A percentile compares a stretch with the other conserved stretches of the same genome.
Conservation (phyloP, 2,329 filamentous ascomycete genomes). For the Aschersonia sp. region DNA sequence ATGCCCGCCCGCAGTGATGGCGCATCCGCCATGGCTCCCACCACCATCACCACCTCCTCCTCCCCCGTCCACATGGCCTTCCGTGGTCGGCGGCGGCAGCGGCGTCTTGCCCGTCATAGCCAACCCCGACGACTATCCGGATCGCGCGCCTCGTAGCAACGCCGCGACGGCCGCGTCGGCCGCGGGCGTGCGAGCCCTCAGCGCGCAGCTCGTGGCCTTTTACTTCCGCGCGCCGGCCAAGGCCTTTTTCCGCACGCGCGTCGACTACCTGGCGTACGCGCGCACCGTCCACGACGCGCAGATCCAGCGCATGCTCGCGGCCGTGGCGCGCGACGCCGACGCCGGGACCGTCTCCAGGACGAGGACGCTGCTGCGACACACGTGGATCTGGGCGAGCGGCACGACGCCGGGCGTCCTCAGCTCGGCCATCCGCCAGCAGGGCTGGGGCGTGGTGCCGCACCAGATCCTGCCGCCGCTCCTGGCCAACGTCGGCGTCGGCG, state of each 20-base stretch:
- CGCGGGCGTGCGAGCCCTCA: slow-evolving; percentile 69
- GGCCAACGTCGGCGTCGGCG: slow-evolving; percentile 60
- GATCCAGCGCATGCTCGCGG: slow-evolving; percentile 19
- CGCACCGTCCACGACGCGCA: slow-evolving; percentile 35
- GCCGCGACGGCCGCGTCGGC: slow-evolving; percentile 64
- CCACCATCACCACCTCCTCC: slow-evolving; percentile 5
- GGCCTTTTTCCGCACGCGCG: slow-evolving; percentile 78
- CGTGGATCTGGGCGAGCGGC: slow-evolving; percentile 38
- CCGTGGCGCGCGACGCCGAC: slow-evolving; percentile 18
- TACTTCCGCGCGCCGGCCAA: slow-evolving; percentile 88
- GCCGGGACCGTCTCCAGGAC: slow-evolving; percentile 14
- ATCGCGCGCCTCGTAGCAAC: slow-evolving; percentile 35
- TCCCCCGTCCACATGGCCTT: slow-evolving; percentile 8
- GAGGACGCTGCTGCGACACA: slow-evolving; percentile 19
- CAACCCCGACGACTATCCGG: slow-evolving; percentile 22
- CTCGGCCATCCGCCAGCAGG: slow-evolving; percentile 52
- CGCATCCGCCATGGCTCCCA: slow-evolving; percentile 14
- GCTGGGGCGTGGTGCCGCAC: slow-evolving; percentile 60
- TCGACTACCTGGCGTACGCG: slow-evolving; percentile 61
- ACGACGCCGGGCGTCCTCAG: slow-evolving; percentile 57
- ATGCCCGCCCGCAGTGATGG: slow-evolving; percentile 20
- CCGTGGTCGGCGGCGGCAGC: slow-evolving; percentile 26
- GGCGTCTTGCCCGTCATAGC: slow-evolving; percentile 27
- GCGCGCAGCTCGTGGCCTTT: slow-evolving; percentile 71
- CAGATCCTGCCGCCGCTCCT: slow-evolving; percentile 64